Evolutionary conservation across 306 rosid genomes (phyloP).

Genomic region (Pyrus pyrifolia): DNA sequence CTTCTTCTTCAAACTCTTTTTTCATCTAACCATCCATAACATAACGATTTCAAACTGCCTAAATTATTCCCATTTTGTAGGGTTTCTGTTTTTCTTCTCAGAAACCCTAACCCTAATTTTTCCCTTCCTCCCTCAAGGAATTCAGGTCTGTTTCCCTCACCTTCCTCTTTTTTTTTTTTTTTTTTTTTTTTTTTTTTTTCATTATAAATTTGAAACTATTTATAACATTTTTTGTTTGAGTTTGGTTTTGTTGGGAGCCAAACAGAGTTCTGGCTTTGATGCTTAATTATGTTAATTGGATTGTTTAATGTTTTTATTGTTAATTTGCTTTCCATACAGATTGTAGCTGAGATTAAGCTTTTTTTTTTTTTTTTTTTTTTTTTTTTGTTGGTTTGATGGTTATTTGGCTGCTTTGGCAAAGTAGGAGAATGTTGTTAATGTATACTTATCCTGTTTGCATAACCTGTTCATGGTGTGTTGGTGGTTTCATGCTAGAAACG

Average conservation of each 20-base stretch:
- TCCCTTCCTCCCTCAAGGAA: background rate
- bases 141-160: conserved; percentile 38
- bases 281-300: background rate
- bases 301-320: background rate
- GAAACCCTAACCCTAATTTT: conserved; percentile 8
- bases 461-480: background rate
- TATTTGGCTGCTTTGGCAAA: background rate
- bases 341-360: background rate
- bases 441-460: background rate
- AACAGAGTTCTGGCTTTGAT: background rate
- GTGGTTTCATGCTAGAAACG: background rate
- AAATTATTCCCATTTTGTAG: conserved; percentile 22
- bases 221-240: background rate
- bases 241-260: background rate
- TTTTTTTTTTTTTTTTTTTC: background rate
- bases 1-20: background rate
- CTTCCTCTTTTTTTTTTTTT: background rate
- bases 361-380: background rate
- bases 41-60: background rate
- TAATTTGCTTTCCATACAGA: background rate
- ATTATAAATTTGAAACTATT: background rate
- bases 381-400: background rate
- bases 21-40: background rate
- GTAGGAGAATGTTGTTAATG: background rate
- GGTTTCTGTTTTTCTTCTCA: conserved; percentile 26